Evolutionary conservation across 176 grass and related monocot species (phyloP).

Genomic region (Raddia guianensis): DNA sequence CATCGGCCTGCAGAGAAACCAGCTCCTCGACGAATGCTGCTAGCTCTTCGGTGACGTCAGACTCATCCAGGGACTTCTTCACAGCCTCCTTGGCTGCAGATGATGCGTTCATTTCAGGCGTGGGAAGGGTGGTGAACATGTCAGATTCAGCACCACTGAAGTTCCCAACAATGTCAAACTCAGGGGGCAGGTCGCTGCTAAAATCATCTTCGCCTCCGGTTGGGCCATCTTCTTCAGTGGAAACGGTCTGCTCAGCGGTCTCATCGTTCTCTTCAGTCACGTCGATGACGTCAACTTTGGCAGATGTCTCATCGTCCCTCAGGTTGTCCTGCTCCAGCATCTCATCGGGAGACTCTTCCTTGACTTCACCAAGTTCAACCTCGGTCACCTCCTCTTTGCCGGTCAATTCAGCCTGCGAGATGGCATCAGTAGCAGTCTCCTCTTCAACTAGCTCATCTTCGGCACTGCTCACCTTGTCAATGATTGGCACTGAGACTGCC

Average conservation of each 20-base stretch:
- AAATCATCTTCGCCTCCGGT: neutral
- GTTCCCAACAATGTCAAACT: slow-evolving; percentile 19
- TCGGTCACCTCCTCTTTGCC: neutral
- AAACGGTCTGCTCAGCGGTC: no score
- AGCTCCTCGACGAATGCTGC: neutral
- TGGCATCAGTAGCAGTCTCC: neutral
- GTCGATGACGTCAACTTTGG: neutral
- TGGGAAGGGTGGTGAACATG: neutral
- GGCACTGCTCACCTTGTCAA: neutral
- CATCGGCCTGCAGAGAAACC: slow-evolving; percentile 18
- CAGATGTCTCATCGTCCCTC: neutral
- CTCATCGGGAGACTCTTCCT: no score
- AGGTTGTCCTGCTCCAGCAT: no score
- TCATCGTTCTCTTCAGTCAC: slow-evolving; percentile 44
- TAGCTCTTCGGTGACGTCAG: slow-evolving; percentile 28
- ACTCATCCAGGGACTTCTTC: slow-evolving; percentile 27
- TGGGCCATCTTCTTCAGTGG: no score
- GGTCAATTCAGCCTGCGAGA: neutral
- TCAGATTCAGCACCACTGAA: slow-evolving; percentile 38
- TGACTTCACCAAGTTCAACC: no score
- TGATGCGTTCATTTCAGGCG: slow-evolving; percentile 13
- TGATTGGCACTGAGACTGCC: slow-evolving; percentile 18
- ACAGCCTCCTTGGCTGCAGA: slow-evolving; percentile 43
- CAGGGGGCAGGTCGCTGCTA: slow-evolving; percentile 31
- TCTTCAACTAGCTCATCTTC: no score